These are phyloP conservation scores for Pythium aphanidermatum DNA, from an alignment of 352 stramenopile species.

Conservation along the genomic window DNA sequence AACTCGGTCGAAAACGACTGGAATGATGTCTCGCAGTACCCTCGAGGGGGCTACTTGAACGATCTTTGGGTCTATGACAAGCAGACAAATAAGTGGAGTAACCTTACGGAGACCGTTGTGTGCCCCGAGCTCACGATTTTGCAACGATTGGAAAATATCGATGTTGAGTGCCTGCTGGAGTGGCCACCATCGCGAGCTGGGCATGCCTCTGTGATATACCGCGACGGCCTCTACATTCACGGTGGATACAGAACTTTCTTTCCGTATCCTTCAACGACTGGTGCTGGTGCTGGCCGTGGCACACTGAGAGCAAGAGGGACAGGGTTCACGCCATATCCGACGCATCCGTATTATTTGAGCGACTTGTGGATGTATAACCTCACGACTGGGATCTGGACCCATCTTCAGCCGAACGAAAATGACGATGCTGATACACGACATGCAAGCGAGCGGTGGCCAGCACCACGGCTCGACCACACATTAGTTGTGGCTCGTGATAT, in stretches of 20 bases:
- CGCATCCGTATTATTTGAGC: constrained; percentile 90
- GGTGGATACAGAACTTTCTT: constrained; percentile 95
- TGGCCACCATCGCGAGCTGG: constrained; percentile 88
- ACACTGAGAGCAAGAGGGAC: constrained; percentile 37
- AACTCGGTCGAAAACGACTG: constrained; percentile 89
- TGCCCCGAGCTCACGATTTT: constrained; percentile 45
- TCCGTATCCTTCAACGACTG: constrained; percentile 89
- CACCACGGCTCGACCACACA: constrained; percentile 75
- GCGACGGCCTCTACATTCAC: constrained; percentile 83
- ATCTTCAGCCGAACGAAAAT: constrained; percentile 29
- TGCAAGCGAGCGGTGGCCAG: constrained; percentile 28
- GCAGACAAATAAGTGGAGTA: constrained; percentile 50
- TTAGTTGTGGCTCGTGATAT: constrained; percentile 72
- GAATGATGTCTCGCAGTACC: constrained; percentile 64
- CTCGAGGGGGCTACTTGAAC: constrained; percentile 91
- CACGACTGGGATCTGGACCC: constrained; percentile 70
- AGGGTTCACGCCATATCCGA: constrained; percentile 86
- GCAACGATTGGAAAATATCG: constrained; percentile 54
- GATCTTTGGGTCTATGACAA: constrained; percentile 91
- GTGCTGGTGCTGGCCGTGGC: constrained; percentile 65
- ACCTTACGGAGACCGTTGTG: constrained; percentile 67
- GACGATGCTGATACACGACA: constrained; percentile 9
- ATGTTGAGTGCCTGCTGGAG: constrained; percentile 67
- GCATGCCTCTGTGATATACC: constrained; percentile 72
- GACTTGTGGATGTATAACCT: constrained; percentile 95